phyloP scores from a whole-genome alignment of 1,284 basidiomycete genomes.

The Gymnopus androsaceus region DNA sequence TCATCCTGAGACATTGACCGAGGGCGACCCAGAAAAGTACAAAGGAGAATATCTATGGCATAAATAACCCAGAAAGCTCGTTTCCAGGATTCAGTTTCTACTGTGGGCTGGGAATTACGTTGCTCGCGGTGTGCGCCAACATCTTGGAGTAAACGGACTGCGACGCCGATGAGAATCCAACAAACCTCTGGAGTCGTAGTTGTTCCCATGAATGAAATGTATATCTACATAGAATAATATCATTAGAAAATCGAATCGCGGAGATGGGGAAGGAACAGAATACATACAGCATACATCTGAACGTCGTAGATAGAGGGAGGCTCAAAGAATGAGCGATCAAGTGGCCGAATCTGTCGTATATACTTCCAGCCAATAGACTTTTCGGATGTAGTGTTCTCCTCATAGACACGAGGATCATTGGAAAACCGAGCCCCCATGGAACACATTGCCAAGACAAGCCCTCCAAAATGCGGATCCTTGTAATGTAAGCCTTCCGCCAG shows the following conservation, averaged over 20 bases:
- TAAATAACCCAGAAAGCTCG: constrained; percentile 15
- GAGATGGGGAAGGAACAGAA: background rate
- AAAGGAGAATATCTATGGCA: constrained; percentile 11
- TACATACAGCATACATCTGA: constrained; percentile 50
- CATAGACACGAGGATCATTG: constrained; percentile 46
- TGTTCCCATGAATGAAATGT: constrained; percentile 5
- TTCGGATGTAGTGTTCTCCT: background rate
- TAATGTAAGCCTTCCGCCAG: constrained; percentile 51
- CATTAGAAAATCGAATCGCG: background rate
- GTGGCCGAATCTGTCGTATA: constrained; percentile 50
- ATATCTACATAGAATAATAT: background rate
- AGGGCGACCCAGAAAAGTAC: constrained; percentile 15
- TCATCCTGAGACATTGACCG: constrained; percentile 10
- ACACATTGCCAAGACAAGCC: constrained; percentile 63
- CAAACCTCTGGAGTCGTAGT: constrained; percentile 10
- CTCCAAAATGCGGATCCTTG: constrained; percentile 54
- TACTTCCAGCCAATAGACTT: constrained; percentile 35
- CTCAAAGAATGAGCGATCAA: constrained; percentile 44
- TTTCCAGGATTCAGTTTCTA: constrained; percentile 16
- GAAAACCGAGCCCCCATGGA: constrained; percentile 63
- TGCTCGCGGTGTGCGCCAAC: constrained; percentile 16
- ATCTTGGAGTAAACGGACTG: constrained; percentile 15
- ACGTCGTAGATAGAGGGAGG: constrained; percentile 47
- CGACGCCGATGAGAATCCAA: constrained; percentile 12
- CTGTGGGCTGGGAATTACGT: constrained; percentile 1